Evolutionary conservation across 495 filamentous ascomycete species (phyloP).

Genomic region (Podospora anserina): DNA sequence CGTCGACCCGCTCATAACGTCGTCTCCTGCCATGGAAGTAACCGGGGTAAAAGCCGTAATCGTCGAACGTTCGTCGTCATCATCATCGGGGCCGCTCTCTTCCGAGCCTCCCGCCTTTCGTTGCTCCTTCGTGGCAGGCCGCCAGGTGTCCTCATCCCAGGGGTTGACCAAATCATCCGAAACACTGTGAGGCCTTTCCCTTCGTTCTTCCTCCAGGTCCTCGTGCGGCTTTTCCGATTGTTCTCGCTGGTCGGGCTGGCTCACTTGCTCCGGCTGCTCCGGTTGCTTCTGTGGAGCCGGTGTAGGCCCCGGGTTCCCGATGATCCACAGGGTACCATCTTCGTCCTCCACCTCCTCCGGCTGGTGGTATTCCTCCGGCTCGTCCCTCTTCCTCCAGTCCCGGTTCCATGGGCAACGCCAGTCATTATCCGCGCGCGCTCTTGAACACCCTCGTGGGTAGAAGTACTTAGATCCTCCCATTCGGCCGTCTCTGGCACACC

Average conservation of each 20-base stretch:
- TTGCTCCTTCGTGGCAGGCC: background rate
- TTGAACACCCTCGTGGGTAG: background rate
- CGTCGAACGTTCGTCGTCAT: constrained; percentile 8
- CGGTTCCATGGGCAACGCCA: background rate
- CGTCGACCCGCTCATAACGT: constrained; percentile 7
- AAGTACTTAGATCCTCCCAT: background rate
- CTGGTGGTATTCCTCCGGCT: background rate
- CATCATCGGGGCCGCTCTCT: background rate
- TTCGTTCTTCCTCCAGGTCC: background rate
- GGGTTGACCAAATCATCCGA: constrained; percentile 5
- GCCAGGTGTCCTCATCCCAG: constrained; percentile 10
- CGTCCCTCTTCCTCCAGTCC: background rate
- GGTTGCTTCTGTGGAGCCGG: background rate
- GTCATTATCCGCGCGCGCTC: background rate
- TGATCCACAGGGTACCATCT: background rate
- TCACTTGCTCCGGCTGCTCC: background rate
- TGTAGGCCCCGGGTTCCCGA: background rate
- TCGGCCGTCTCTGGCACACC: background rate
- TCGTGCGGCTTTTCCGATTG: background rate
- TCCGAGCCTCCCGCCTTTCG: background rate
- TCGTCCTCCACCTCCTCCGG: constrained; percentile 1
- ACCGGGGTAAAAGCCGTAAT: constrained; percentile 9
- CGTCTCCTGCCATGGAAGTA: constrained; percentile 8
- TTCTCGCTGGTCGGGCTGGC: background rate
- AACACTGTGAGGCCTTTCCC: constrained; percentile 2